phyloP scores from a whole-genome alignment of 2,329 filamentous ascomycete genomes.

The Immersiporthe knoxdaviesiana region DNA sequence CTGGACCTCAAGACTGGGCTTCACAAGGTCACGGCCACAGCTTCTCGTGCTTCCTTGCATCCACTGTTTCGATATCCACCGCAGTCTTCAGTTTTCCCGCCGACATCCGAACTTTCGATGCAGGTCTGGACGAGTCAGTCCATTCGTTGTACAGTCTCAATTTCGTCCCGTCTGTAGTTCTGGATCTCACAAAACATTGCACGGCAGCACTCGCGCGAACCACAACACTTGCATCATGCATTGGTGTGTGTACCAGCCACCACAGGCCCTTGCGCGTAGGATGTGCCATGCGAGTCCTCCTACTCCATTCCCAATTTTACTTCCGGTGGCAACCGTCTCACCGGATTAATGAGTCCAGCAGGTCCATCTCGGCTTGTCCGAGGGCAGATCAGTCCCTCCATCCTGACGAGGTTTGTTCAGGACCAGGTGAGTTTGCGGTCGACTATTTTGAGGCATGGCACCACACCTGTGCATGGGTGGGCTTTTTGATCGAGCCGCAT shows the following conservation, averaged over 20 bases:
- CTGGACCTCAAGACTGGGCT: not conserved
- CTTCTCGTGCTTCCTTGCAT: not conserved
- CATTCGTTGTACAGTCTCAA: not conserved
- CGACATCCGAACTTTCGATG: not conserved
- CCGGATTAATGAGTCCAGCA: not conserved
- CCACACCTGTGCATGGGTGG: not conserved
- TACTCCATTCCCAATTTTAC: not conserved
- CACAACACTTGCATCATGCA: conserved; percentile 7
- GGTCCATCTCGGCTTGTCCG: not conserved
- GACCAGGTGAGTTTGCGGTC: conserved; percentile 2
- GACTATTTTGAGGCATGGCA: not conserved
- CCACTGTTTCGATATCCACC: not conserved
- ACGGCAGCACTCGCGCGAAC: conserved; percentile 1
- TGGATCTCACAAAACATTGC: not conserved
- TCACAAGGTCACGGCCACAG: not conserved
- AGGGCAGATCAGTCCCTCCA: not conserved
- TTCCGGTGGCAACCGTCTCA: not conserved
- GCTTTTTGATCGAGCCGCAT: not conserved
- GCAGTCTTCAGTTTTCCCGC: not conserved
- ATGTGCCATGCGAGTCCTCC: not conserved
- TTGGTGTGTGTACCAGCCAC: not conserved
- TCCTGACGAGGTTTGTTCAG: not conserved
- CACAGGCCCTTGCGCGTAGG: not conserved
- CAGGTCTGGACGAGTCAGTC: not conserved
- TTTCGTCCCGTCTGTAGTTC: not conserved